Conservation (phyloP, 768 basidiomycete species). For the Botryobasidium botryosum region DNA sequence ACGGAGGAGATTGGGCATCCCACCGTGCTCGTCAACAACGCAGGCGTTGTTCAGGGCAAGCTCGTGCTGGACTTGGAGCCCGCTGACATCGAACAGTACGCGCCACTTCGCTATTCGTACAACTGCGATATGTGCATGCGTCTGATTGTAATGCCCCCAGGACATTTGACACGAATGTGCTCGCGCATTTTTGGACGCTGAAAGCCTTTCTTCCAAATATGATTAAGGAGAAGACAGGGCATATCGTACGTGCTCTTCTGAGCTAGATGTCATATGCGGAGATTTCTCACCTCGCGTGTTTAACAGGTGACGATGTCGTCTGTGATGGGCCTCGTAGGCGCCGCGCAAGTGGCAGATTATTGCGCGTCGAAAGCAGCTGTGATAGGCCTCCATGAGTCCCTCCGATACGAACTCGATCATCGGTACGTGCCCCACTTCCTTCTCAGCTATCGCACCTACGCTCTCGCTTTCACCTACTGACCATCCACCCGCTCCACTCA, state of each 20-base stretch:
- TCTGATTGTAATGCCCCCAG: constrained; percentile 25
- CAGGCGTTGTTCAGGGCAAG: constrained; percentile 86
- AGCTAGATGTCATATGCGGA: background rate
- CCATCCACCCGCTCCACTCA: constrained; percentile 15
- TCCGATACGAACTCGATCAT: constrained; percentile 78
- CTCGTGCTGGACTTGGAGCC: constrained; percentile 60
- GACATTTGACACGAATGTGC: constrained; percentile 76
- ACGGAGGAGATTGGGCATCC: constrained; percentile 77
- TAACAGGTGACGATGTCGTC: constrained; percentile 3
- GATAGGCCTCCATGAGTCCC: constrained; percentile 59
- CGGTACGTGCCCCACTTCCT: constrained; percentile 25
- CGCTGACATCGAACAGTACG: constrained; percentile 66
- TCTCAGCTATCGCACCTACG: background rate
- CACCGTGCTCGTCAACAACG: constrained; percentile 87
- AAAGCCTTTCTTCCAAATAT: constrained; percentile 87
- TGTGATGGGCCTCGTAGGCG: background rate
- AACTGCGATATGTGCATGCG: background rate
- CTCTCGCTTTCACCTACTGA: constrained; percentile 8
- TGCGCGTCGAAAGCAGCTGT: constrained; percentile 86
- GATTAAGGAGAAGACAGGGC: constrained; percentile 60
- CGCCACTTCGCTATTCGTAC: constrained; percentile 5
- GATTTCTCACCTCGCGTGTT: background rate
- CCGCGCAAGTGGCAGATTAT: constrained; percentile 50
- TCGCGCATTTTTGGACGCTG: constrained; percentile 82
- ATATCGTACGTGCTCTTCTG: constrained; percentile 45